Percentiles rank a stretch among this genome's conserved stretches.
Evolutionary conservation across 1,284 basidiomycete genomes (phyloP).

Genomic region (Vanrija pseudolonga): DNA sequence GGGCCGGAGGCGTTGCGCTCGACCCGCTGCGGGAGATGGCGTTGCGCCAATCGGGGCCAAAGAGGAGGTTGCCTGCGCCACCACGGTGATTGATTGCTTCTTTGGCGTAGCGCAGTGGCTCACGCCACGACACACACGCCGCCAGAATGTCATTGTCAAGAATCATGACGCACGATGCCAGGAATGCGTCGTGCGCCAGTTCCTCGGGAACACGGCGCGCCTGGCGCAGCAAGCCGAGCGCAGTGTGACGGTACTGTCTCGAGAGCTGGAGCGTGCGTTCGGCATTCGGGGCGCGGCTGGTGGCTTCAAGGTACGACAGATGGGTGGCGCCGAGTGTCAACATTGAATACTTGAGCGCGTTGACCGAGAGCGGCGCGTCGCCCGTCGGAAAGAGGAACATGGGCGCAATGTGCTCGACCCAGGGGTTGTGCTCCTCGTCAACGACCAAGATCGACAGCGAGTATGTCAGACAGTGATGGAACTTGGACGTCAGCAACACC

Average conservation of each 20-base stretch:
- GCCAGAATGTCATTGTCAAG: conserved; percentile 32
- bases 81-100: conserved; percentile 27
- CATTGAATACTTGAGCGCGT: conserved; percentile 32
- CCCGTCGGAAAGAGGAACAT: conserved; percentile 35
- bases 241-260: conserved; percentile 23
- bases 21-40: neutral
- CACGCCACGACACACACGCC: conserved; percentile 31
- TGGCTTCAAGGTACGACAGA: conserved; percentile 18
- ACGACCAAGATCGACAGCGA: conserved; percentile 38
- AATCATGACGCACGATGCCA: conserved; percentile 26
- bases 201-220: conserved; percentile 23
- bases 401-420: conserved; percentile 36
- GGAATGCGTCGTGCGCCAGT: conserved; percentile 29
- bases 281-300: conserved; percentile 1
- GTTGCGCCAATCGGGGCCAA: conserved; percentile 17
- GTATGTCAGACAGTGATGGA: conserved; percentile 39
- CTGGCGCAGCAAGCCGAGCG: conserved; percentile 26
- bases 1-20: neutral
- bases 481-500: conserved; percentile 19
- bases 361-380: conserved; percentile 23
- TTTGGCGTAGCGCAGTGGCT: conserved; percentile 27
- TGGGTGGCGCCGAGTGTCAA: conserved; percentile 36
- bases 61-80: conserved; percentile 28
- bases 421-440: conserved; percentile 39
- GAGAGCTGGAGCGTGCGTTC: conserved; percentile 21